Conservation (phyloP, 2,329 filamentous ascomycete species). For the Didymella pinodella region DNA sequence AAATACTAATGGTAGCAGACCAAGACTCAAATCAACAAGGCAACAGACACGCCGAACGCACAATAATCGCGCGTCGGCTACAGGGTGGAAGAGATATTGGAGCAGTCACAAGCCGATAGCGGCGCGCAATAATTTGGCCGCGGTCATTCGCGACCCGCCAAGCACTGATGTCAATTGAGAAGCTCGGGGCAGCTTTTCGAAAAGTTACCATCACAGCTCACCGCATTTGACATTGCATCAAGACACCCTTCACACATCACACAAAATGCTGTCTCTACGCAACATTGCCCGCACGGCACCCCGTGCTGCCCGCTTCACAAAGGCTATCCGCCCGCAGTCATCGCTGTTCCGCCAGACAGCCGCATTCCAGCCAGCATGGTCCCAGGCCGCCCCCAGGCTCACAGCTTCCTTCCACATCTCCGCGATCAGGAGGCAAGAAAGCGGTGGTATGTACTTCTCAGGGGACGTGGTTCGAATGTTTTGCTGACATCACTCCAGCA, state of each 20-base stretch:
- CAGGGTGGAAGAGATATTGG: neutral
- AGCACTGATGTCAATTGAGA: constrained; percentile 27
- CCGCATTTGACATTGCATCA: constrained; percentile 13
- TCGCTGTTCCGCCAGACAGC: constrained; percentile 46
- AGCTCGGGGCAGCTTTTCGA: constrained; percentile 29
- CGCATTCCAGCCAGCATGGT: constrained; percentile 47
- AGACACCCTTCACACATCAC: constrained; percentile 10
- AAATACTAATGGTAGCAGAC: constrained; percentile 3
- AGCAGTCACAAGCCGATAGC: constrained; percentile 21
- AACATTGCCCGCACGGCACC: constrained; percentile 56
- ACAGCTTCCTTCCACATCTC: constrained; percentile 56
- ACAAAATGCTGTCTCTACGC: constrained; percentile 56
- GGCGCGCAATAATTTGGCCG: constrained; percentile 23
- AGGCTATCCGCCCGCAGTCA: constrained; percentile 48
- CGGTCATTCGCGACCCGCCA: constrained; percentile 14
- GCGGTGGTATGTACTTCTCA: constrained; percentile 27
- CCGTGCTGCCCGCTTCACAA: constrained; percentile 53
- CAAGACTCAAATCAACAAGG: neutral
- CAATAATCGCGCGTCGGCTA: neutral
- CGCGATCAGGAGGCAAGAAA: constrained; percentile 47
- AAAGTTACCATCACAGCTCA: constrained; percentile 31
- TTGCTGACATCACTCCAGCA: constrained; percentile 35
- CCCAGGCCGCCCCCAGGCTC: constrained; percentile 42
- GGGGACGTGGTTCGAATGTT: too few species aligned
- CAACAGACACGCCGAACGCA: neutral